A percentile compares a stretch with the other conserved stretches of the same genome.
Evolutionary conservation across 257 asterid species (phyloP).

Genomic region (Agastache rugosa): DNA sequence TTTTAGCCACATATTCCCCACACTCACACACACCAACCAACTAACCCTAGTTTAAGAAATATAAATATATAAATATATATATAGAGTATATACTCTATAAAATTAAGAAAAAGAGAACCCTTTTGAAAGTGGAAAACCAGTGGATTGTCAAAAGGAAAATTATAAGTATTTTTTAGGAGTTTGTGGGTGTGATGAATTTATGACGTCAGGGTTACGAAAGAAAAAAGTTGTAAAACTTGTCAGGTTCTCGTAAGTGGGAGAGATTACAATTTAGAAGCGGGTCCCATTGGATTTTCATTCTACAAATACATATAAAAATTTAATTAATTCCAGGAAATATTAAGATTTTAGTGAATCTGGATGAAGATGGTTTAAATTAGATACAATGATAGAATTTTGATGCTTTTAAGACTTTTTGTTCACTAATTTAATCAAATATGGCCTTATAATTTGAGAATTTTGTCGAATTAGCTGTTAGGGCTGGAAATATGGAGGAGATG

Average conservation of each 20-base stretch:
- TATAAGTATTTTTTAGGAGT: constrained; percentile 9
- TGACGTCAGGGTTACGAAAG: constrained; percentile 35
- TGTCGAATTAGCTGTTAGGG: too few species aligned
- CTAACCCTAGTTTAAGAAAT: constrained; percentile 6
- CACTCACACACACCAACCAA: constrained; percentile 1
- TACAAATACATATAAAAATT: too few species aligned
- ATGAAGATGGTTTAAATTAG: too few species aligned
- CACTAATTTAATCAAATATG: too few species aligned
- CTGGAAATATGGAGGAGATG: too few species aligned
- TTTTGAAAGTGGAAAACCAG: constrained; percentile 49
- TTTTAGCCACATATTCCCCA: constrained; percentile 37
- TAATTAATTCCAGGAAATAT: too few species aligned
- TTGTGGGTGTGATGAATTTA: constrained; percentile 41
- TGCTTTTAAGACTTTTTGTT: too few species aligned
- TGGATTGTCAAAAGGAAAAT: constrained; percentile 34
- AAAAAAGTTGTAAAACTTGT: neutral
- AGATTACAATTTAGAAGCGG: neutral
- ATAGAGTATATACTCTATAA: constrained; percentile 1
- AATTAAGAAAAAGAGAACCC: neutral
- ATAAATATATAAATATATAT: neutral
- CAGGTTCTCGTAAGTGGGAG: neutral
- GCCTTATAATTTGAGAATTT: too few species aligned
- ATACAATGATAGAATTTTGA: too few species aligned
- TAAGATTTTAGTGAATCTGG: too few species aligned
- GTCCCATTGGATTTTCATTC: neutral